A percentile compares a stretch with the other conserved stretches of the same genome.
Conservation (phyloP, 2,329 filamentous ascomycete genomes). For the Paracamarosporium sp. region DNA sequence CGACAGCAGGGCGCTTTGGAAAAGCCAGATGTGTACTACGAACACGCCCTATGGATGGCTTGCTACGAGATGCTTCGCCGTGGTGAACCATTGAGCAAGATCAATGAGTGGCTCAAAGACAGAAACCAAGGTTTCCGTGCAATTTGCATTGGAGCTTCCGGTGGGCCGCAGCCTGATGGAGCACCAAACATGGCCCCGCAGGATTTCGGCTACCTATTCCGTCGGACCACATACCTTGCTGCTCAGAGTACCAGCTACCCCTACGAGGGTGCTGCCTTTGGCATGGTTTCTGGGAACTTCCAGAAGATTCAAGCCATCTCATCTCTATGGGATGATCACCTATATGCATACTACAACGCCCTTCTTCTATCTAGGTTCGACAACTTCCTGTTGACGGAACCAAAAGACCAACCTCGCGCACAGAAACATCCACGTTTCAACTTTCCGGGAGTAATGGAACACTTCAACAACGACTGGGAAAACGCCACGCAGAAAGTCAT, state of each 20-base stretch:
- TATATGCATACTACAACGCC: conserved; percentile 90
- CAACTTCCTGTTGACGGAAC: conserved; percentile 65
- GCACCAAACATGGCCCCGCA: conserved; percentile 46
- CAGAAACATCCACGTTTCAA: conserved; percentile 66
- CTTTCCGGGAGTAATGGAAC: conserved; percentile 69
- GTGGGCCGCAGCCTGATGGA: conserved; percentile 54
- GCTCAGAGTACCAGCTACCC: conserved; percentile 73
- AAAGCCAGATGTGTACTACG: conserved; percentile 84
- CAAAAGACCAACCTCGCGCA: conserved; percentile 58
- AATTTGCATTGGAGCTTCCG: conserved; percentile 77
- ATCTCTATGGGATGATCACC: conserved; percentile 81
- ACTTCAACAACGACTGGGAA: conserved; percentile 62
- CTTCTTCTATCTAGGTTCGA: conserved; percentile 82
- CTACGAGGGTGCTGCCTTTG: conserved; percentile 90
- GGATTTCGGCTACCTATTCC: conserved; percentile 66
- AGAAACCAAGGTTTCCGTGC: conserved; percentile 90
- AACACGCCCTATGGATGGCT: conserved; percentile 90
- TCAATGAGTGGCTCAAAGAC: conserved; percentile 86
- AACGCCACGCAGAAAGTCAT: conserved; percentile 65
- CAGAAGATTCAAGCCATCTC: conserved; percentile 78
- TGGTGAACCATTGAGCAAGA: conserved; percentile 75
- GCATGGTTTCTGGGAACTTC: conserved; percentile 85
- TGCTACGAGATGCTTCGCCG: conserved; percentile 91
- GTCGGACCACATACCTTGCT: conserved; percentile 77
- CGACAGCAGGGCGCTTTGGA: conserved; percentile 80